Evolutionary conservation across 805 yeast species (phyloP).

Genomic region (Kazachstania taianensis): DNA sequence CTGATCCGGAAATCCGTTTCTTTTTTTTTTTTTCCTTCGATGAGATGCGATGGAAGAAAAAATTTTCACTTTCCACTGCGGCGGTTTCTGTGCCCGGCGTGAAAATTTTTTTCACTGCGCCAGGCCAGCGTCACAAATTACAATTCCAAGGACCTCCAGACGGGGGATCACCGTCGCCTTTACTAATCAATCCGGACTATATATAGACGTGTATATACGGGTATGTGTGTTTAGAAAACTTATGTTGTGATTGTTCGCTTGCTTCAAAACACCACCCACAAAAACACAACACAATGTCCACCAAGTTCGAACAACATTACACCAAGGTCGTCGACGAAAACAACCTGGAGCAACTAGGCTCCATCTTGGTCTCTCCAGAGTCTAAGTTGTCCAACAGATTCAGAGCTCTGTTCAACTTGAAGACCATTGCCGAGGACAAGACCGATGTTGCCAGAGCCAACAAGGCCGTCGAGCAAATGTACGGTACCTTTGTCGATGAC

Average conservation of each 20-base stretch:
- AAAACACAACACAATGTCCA: conserved; percentile 21
- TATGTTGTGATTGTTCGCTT: no score
- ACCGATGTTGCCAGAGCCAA: conserved; percentile 44
- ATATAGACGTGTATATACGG: not conserved
- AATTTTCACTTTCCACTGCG: no score
- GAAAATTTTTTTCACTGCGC: no score
- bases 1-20: no score
- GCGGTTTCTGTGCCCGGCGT: no score
- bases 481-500: conserved; percentile 68
- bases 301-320: conserved; percentile 29
- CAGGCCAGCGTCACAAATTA: no score
- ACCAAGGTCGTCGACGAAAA: conserved; percentile 31
- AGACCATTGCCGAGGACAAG: conserved; percentile 69
- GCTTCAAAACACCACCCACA: no score
- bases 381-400: conserved; percentile 77
- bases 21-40: no score
- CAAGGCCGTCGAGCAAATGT: conserved; percentile 69
- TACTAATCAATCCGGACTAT: not conserved
- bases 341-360: conserved; percentile 58
- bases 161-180: not conserved
- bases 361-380: conserved; percentile 51
- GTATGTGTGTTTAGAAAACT: no score
- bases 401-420: conserved; percentile 87
- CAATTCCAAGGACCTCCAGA: not conserved
- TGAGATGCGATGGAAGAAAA: no score